Conservation (phyloP, 495 filamentous ascomycete genomes). For the Xylaria venustula region DNA sequence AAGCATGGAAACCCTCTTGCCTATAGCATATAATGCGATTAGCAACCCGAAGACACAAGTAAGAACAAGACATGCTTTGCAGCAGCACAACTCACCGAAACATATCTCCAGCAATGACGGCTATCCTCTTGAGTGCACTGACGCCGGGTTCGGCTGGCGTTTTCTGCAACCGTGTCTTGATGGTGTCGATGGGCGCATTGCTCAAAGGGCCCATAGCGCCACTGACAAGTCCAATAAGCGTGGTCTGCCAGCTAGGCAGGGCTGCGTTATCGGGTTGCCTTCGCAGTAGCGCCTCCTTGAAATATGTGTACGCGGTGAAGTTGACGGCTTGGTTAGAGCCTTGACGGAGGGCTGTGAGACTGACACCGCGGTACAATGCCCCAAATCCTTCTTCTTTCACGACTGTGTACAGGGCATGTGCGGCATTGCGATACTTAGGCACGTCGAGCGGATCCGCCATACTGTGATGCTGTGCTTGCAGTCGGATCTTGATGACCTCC, state of each 20-base stretch:
- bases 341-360: conserved; percentile 88
- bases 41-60: not conserved
- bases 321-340: conserved; percentile 98
- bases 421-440: conserved; percentile 96
- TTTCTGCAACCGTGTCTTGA: conserved; percentile 95
- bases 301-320: conserved; percentile 96
- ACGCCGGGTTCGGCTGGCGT: conserved; percentile 79
- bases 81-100: conserved; percentile 62
- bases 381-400: conserved; percentile 85
- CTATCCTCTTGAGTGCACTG: conserved; percentile 73
- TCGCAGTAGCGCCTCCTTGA: conserved; percentile 74
- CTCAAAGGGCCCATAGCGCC: conserved; percentile 94
- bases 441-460: conserved; percentile 89
- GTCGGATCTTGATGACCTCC: conserved; percentile 97
- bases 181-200: conserved; percentile 98
- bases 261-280: conserved; percentile 58
- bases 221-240: conserved; percentile 82
- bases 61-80: not conserved
- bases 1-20: conserved; percentile 86
- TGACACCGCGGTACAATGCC: conserved; percentile 88
- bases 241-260: conserved; percentile 86
- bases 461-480: conserved; percentile 94
- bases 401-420: conserved; percentile 91
- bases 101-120: conserved; percentile 82
- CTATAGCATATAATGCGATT: conserved; percentile 25